Evolutionary conservation across 1,139 yeast species (phyloP).

Genomic region (Hyphopichia khmerensis): DNA sequence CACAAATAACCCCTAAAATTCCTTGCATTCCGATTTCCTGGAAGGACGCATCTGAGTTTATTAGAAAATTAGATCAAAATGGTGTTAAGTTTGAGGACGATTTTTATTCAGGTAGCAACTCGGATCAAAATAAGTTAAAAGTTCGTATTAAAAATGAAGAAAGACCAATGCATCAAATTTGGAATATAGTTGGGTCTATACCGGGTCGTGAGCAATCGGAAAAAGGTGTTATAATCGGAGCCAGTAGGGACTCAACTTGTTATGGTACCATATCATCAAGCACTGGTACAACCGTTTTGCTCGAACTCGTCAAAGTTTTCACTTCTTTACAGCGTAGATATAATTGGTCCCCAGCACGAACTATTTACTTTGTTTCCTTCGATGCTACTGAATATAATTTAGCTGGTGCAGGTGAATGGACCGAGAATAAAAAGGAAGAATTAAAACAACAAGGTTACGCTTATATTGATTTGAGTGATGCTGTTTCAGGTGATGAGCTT

Average conservation of each 20-base stretch:
- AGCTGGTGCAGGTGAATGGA: conserved; percentile 85
- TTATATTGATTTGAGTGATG: conserved; percentile 76
- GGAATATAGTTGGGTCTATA: conserved; percentile 80
- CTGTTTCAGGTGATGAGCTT: conserved; percentile 62
- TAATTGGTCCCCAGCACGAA: conserved; percentile 82
- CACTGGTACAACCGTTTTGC: conserved; percentile 72
- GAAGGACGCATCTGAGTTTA: conserved; percentile 58
- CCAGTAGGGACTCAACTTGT: conserved; percentile 77
- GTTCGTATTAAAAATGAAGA: conserved; percentile 47
- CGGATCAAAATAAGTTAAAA: conserved; percentile 31
- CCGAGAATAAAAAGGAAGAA: conserved; percentile 54
- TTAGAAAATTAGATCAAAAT: conserved; percentile 43
- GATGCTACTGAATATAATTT: conserved; percentile 81
- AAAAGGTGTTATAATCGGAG: conserved; percentile 76
- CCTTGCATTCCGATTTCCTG: conserved; percentile 79
- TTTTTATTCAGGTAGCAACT: conserved; percentile 29
- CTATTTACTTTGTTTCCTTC: conserved; percentile 81
- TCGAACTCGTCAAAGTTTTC: conserved; percentile 71
- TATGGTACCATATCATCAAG: conserved; percentile 72
- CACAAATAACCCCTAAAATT: conserved; percentile 61
- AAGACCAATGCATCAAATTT: conserved; percentile 63
- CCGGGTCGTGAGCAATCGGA: conserved; percentile 79
- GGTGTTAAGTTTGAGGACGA: conserved; percentile 42
- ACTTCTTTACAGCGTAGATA: conserved; percentile 63
- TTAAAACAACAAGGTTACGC: conserved; percentile 64